Evolutionary conservation across 345 rosid genomes (phyloP).

Genomic region (Microcos paniculata): DNA sequence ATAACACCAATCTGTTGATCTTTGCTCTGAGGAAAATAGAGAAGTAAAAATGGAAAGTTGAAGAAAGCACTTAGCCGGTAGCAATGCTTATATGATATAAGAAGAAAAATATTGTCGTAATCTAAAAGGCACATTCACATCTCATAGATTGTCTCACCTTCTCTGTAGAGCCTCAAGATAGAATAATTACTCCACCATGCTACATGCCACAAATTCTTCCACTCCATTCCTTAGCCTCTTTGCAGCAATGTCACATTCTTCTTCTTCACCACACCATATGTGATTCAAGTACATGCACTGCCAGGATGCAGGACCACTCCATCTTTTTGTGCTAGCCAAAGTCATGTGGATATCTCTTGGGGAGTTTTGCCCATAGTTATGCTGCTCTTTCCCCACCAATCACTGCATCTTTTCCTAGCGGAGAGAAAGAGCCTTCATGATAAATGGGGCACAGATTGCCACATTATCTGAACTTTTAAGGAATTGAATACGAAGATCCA

Average conservation of each 20-base stretch:
- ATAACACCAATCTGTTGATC: neutral
- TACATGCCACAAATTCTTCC: neutral
- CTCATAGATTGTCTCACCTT: neutral
- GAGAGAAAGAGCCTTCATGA: neutral
- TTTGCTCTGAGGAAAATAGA: neutral
- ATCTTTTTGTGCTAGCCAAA: too few relatives aligned
- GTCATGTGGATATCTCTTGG: neutral
- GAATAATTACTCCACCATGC: neutral
- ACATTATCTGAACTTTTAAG: neutral
- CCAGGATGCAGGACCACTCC: too few relatives aligned
- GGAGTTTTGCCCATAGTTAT: neutral
- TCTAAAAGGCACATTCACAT: neutral
- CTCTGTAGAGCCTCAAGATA: neutral
- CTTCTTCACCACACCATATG: too few relatives aligned
- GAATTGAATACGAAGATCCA: neutral
- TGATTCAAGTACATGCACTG: too few relatives aligned
- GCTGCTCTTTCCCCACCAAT: neutral
- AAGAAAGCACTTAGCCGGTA: neutral
- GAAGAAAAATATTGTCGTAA: neutral
- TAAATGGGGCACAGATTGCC: neutral
- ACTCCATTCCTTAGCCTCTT: neutral
- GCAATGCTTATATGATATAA: neutral
- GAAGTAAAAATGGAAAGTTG: neutral
- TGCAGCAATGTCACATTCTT: too few relatives aligned
- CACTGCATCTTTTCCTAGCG: neutral